These are phyloP conservation scores for Isatis tinctoria DNA, from an alignment of 345 rosid species.

Conservation along the genomic window DNA sequence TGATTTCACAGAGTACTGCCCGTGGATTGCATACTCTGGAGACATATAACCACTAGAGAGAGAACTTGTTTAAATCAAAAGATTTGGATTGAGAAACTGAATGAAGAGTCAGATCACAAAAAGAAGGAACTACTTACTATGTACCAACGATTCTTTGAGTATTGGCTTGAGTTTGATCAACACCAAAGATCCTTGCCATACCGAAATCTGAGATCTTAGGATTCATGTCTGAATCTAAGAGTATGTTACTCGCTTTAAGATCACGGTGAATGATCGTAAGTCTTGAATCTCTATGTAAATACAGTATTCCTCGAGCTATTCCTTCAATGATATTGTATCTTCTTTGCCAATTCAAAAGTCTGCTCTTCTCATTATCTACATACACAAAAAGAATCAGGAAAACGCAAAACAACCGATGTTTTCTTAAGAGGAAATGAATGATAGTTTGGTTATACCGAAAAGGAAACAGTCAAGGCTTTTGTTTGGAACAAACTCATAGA, in stretches of 20 bases:
- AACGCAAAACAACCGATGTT: background rate
- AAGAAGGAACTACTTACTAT: slow-evolving; percentile 28
- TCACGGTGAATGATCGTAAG: slow-evolving; percentile 51
- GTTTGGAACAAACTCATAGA: slow-evolving; percentile 49
- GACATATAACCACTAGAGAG: slow-evolving; percentile 41
- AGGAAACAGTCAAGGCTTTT: slow-evolving; percentile 45
- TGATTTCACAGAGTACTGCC: slow-evolving; percentile 35
- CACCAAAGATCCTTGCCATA: slow-evolving; percentile 38
- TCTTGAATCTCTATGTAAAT: slow-evolving; percentile 52
- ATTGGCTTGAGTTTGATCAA: slow-evolving; percentile 37
- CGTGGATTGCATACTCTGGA: slow-evolving; percentile 40
- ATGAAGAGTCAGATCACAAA: background rate
- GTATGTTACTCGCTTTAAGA: slow-evolving; percentile 47
- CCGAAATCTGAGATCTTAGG: slow-evolving; percentile 47
- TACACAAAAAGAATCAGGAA: background rate
- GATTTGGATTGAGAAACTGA: background rate
- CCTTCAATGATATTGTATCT: slow-evolving; percentile 47
- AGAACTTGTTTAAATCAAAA: background rate
- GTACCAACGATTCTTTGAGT: slow-evolving; percentile 39
- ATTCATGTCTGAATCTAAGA: slow-evolving; percentile 36
- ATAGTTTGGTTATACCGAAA: slow-evolving; percentile 33
- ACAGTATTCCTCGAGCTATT: slow-evolving; percentile 54
- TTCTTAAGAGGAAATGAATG: slow-evolving; percentile 1
- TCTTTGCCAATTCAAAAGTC: slow-evolving; percentile 42
- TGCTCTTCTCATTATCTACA: slow-evolving; percentile 32